Percentiles rank a stretch among this genome's conserved stretches.
phyloP scores from a whole-genome alignment of 306 rosid genomes.

The Echinosophora koreensis region DNA sequence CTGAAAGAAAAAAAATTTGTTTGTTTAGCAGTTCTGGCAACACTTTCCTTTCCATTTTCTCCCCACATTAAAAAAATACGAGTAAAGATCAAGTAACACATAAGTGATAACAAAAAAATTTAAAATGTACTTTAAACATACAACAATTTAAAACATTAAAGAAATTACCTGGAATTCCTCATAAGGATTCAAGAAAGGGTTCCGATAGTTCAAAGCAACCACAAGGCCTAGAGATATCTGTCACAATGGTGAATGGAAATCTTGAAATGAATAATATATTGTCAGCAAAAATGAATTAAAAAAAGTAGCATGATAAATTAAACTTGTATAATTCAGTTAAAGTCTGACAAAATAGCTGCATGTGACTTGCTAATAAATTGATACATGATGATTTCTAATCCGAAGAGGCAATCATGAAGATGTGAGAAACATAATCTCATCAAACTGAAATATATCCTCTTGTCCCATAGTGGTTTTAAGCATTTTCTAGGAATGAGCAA shows the following conservation, averaged over 20 bases:
- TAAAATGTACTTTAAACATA: constrained; percentile 4
- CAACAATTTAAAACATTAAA: constrained; percentile 10
- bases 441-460: constrained; percentile 23
- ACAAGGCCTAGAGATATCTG: constrained; percentile 93
- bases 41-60: background rate
- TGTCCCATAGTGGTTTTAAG: background rate
- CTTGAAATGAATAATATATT: constrained; percentile 33
- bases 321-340: constrained; percentile 29
- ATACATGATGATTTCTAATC: constrained; percentile 23
- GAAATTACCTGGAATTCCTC: constrained; percentile 92
- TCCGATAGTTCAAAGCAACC: constrained; percentile 88
- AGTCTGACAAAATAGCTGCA: constrained; percentile 30
- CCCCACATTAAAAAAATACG: constrained; percentile 12
- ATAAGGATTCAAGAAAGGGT: constrained; percentile 84
- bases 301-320: background rate
- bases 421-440: constrained; percentile 33
- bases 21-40: background rate
- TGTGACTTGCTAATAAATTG: constrained; percentile 16
- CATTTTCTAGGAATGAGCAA: constrained; percentile 25
- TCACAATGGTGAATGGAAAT: constrained; percentile 40
- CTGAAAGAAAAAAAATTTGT: background rate
- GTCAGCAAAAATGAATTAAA: constrained; percentile 19
- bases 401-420: constrained; percentile 16
- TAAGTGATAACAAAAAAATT: constrained; percentile 11
- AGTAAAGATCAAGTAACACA: constrained; percentile 24